Conservation (phyloP, 2,329 filamentous ascomycete species). For the Didymella arachidicola region DNA sequence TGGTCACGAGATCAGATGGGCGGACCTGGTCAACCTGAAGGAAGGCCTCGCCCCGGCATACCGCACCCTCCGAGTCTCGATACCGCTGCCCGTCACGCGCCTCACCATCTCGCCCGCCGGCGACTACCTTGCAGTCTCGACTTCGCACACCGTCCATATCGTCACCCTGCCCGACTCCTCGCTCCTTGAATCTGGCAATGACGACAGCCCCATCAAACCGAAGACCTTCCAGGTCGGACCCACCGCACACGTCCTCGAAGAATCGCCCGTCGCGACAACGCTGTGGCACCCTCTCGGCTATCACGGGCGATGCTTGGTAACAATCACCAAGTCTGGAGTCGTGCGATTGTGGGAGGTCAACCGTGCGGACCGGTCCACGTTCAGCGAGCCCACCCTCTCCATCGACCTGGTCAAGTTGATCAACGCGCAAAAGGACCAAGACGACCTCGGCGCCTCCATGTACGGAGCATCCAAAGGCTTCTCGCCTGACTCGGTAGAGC, state of each 20-base stretch:
- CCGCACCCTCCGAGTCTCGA: slow-evolving; percentile 72
- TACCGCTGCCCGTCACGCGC: slow-evolving; percentile 84
- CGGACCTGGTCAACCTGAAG: slow-evolving; percentile 82
- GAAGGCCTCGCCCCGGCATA: slow-evolving; percentile 53
- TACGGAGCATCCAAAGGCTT: slow-evolving; percentile 80
- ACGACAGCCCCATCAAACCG: slow-evolving; percentile 74
- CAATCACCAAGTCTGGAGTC: slow-evolving; percentile 85
- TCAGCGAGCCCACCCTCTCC: slow-evolving; percentile 81
- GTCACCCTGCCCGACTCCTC: slow-evolving; percentile 82
- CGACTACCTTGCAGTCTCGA: slow-evolving; percentile 84
- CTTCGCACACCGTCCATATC: slow-evolving; percentile 86
- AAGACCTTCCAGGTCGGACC: slow-evolving; percentile 93
- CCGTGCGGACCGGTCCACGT: slow-evolving; percentile 82
- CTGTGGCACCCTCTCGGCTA: slow-evolving; percentile 94
- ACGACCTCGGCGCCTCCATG: slow-evolving; percentile 81
- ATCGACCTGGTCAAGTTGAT: slow-evolving; percentile 89
- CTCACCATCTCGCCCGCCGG: slow-evolving; percentile 83
- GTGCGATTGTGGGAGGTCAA: slow-evolving; percentile 92
- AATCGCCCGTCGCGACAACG: slow-evolving; percentile 79
- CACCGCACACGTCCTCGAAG: slow-evolving; percentile 87
- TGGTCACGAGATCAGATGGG: slow-evolving; percentile 91
- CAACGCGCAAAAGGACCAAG: slow-evolving; percentile 80
- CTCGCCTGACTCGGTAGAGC: slow-evolving; percentile 87
- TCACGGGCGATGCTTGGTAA: slow-evolving; percentile 81
- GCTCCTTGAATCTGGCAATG: slow-evolving; percentile 76